Evolutionary conservation across 371 early-diverging fungal species (phyloP), one percentile per base, ranked within the genome.

Genomic region (Syncephalastrum racemosum): DNA sequence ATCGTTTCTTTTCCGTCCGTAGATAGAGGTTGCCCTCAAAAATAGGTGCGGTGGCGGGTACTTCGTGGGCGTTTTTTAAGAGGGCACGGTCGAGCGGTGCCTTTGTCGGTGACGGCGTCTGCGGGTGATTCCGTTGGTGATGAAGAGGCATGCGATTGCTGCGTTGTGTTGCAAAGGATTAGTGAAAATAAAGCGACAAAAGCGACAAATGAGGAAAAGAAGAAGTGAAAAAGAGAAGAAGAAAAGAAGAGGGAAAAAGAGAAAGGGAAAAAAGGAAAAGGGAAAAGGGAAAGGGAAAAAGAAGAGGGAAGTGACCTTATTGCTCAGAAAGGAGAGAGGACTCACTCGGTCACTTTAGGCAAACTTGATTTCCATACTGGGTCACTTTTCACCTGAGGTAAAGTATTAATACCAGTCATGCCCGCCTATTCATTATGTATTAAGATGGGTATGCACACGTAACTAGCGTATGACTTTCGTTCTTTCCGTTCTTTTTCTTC

Each of bases 1-100:
- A 79, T 44, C 68, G 52, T 40, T 70, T 70, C 46, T 70, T 70
- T 4, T 67, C 72, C 13, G 55, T 68, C 23, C 67, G 56, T 10
- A 71, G 48, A 50, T 70, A 76, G 12, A 79, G 65, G 48, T 74
- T 67, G 23, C 80, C 80, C 52, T 75, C 76, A 49, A 72, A 79
- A n/a, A 79, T 67, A 31, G 74, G 77, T 23, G 68, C 58, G 15
- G 68, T 64, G 23, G 67, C 73, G n/a, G 75, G 75, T 6, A 73
- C 62, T 51, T 78, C 79, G 56, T 69, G 42, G 45, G 57, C 56
- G 40, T 56, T 53, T 48, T 60, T 57, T 25, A 60, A 25, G 31
- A 50, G 48, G 14, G 56, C 27, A 18, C 27, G 18, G 19, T 40
- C 46, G 22, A 44, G 25, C 50, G 43, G 36, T 16, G 51, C 44